Evolutionary conservation across 1,284 basidiomycete genomes (phyloP).

Genomic region (Sphaerobolus stellatus): DNA sequence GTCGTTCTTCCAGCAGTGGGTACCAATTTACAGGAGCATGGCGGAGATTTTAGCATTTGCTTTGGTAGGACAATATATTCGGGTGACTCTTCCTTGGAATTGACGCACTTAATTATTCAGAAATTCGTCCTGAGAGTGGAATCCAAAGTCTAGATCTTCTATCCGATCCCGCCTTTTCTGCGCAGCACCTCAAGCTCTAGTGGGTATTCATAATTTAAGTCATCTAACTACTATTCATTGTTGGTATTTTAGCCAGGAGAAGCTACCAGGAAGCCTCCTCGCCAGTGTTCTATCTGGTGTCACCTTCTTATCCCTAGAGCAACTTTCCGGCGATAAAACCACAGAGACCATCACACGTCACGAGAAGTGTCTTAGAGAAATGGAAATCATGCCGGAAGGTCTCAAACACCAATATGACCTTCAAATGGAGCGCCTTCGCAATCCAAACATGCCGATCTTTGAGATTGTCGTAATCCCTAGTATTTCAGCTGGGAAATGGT

Average conservation of each 20-base stretch:
- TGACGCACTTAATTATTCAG: background rate
- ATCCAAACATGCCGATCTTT: constrained; percentile 17
- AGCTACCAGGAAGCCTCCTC: constrained; percentile 5
- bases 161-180: constrained; percentile 12
- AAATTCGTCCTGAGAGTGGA: constrained; percentile 4
- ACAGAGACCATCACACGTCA: constrained; percentile 9
- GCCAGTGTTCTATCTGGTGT: constrained; percentile 11
- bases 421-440: constrained; percentile 23
- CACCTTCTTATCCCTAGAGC: constrained; percentile 20
- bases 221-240: background rate
- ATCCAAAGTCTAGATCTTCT: constrained; percentile 21
- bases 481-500: constrained; percentile 18
- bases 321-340: constrained; percentile 17
- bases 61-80: background rate
- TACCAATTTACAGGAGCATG: constrained; percentile 35
- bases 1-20: constrained; percentile 37
- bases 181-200: constrained; percentile 22
- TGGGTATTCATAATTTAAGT: constrained; percentile 10
- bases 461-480: constrained; percentile 20
- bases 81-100: background rate
- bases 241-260: background rate
- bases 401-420: constrained; percentile 26
- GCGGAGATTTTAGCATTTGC: background rate
- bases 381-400: constrained; percentile 14
- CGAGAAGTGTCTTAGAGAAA: background rate